phyloP scores from a whole-genome alignment of 306 rosid species.

The Heteromeles arbutifolia region DNA sequence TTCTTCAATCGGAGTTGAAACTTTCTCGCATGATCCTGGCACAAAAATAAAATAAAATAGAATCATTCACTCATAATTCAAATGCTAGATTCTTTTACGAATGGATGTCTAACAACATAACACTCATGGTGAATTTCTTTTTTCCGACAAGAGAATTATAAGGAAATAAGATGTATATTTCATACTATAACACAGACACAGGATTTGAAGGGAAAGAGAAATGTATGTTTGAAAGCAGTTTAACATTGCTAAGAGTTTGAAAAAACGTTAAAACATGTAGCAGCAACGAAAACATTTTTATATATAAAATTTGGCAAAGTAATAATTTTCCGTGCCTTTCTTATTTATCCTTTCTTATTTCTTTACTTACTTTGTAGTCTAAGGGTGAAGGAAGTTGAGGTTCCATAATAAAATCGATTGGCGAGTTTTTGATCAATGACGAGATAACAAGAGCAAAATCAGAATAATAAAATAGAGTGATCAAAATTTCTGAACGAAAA shows the following conservation, averaged over 20 bases:
- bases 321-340: too few species aligned
- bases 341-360: too few species aligned
- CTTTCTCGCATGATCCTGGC: constrained; percentile 65
- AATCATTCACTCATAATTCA: constrained; percentile 12
- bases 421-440: constrained; percentile 40
- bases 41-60: constrained; percentile 3
- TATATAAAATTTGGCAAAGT: not conserved
- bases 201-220: constrained; percentile 1
- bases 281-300: not conserved
- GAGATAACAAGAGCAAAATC: constrained; percentile 1
- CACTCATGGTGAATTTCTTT: not conserved
- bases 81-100: not conserved
- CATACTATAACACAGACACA: not conserved
- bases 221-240: not conserved
- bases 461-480: constrained; percentile 5
- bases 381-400: too few species aligned
- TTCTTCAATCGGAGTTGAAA: constrained; percentile 41
- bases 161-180: not conserved
- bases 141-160: not conserved
- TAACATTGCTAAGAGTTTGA: not conserved
- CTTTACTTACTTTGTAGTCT: too few species aligned
- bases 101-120: not conserved
- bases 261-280: not conserved
- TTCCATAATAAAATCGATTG: not conserved
- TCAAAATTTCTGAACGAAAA: not conserved